These are phyloP conservation scores for Chrysosporium keratinophilum DNA, from an alignment of 2,329 filamentous ascomycete species.

Conservation along the genomic window DNA sequence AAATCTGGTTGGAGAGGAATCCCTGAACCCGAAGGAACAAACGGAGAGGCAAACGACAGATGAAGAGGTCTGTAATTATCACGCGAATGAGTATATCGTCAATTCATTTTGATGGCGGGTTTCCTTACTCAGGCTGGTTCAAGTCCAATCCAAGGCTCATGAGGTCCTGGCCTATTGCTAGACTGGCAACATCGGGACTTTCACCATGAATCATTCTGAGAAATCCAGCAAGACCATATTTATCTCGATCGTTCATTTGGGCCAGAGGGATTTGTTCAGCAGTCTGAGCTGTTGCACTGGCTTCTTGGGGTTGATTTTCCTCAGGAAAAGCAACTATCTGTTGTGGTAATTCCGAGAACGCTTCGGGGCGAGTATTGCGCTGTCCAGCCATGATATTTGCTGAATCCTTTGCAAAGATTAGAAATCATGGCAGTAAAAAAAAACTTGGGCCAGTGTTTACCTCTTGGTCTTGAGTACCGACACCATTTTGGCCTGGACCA, in stretches of 20 bases:
- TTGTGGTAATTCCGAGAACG: slow-evolving; percentile 27
- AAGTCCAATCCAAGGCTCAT: slow-evolving; percentile 55
- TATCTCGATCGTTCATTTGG: slow-evolving; percentile 51
- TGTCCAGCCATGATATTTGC: slow-evolving; percentile 22
- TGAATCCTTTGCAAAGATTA: slow-evolving; percentile 26
- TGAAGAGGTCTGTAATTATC: slow-evolving; percentile 45
- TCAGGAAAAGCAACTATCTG: slow-evolving; percentile 21
- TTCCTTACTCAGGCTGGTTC: slow-evolving; percentile 49
- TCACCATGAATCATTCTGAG: slow-evolving; percentile 47
- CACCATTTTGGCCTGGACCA: slow-evolving; percentile 34
- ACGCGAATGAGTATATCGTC: neutral
- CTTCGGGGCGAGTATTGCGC: slow-evolving; percentile 21
- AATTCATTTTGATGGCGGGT: neutral
- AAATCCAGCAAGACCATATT: slow-evolving; percentile 51
- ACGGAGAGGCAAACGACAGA: slow-evolving; percentile 54
- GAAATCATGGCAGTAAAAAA: slow-evolving; percentile 1
- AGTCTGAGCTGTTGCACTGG: slow-evolving; percentile 7
- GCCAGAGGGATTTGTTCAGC: slow-evolving; percentile 27
- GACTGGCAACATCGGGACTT: slow-evolving; percentile 42
- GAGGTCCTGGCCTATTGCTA: slow-evolving; percentile 55
- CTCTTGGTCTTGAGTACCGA: slow-evolving; percentile 36
- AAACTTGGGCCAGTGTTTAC: slow-evolving; percentile 15
- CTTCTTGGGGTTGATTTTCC: slow-evolving; percentile 10
- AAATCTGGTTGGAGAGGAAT: slow-evolving; percentile 55
- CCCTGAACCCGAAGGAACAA: slow-evolving; percentile 47